Evolutionary conservation across 805 yeast genomes (phyloP), one percentile per base, ranked within the genome.

Genomic region (Yarrowia porcina): DNA sequence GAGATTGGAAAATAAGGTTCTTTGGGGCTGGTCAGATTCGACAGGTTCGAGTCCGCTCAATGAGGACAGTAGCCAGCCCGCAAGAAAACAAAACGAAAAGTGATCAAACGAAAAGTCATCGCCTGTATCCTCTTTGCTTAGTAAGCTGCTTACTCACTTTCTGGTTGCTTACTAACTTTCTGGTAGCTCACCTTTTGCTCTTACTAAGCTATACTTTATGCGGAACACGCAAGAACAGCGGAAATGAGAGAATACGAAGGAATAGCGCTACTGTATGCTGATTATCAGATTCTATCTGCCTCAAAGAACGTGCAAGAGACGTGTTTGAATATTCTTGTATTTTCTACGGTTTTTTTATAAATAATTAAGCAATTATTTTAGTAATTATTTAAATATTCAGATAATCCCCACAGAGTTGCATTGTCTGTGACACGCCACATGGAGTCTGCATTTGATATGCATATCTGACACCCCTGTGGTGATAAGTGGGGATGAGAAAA

Each of bases 361-460:
- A n/a, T n/a, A n/a, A n/a, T n/a, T n/a, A n/a, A n/a, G n/a, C n/a
- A n/a, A n/a, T n/a, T 25, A 25, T 25, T 25, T 25, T 25, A 25
- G 4, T 25, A 25, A 25, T n/a, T n/a, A n/a, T n/a, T n/a, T n/a
- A n/a, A n/a, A n/a, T n/a, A n/a, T n/a, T n/a, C n/a, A n/a, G n/a
- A n/a, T n/a, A n/a, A n/a, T n/a, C 2, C 20, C 20, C 10, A 21
- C 28, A 12, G 15, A 23, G 18, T 41, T 39, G 35, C 52, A 30
- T 45, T 45, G 52, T 45, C 36, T 30, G 52, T 45, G 17, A 10
- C 33, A 11, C 21, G 52, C 52, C 52, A 45, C 52, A 45, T 45
- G 52, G 23, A 18, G 36, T 7, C 13, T 45, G 52, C 52, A 27
- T 36, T 4, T 18, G 20, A 18, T 25, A 28, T 45, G 52, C 52